Evolutionary conservation across 495 filamentous ascomycete genomes (phyloP).

Genomic region (Pseudoneurospora amorphoporcata): DNA sequence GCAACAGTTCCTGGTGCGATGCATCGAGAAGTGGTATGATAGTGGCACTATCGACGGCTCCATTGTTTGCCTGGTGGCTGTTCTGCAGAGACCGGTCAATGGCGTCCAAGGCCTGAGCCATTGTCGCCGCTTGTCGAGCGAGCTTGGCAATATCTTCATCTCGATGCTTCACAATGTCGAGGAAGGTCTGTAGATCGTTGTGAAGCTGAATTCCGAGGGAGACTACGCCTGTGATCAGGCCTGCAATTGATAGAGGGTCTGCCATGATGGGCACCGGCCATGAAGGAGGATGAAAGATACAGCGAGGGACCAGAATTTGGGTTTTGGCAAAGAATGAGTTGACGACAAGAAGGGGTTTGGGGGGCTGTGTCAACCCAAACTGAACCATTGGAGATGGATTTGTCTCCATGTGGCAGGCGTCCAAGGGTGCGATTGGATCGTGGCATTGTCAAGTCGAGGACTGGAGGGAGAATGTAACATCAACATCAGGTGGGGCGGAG

Average conservation of each 20-base stretch:
- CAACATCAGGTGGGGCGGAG: neutral
- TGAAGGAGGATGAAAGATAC: neutral
- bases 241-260: neutral
- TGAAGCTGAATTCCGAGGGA: neutral
- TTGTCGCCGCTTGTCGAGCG: neutral
- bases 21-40: neutral
- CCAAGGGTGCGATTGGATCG: neutral
- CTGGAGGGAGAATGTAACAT: neutral
- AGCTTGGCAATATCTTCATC: neutral
- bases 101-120: neutral
- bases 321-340: neutral
- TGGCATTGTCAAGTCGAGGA: neutral
- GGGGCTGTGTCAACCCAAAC: neutral
- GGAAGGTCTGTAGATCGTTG: neutral
- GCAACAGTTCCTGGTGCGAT: neutral
- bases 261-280: neutral
- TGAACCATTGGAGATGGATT: neutral
- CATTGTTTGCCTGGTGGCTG: neutral
- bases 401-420: neutral
- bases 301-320: neutral
- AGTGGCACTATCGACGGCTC: neutral
- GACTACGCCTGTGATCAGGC: neutral
- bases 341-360: neutral
- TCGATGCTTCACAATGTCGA: neutral
- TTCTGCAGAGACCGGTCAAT: neutral